These are phyloP conservation scores for Plasmodium ovale DNA, from an alignment of 169 alveolate species.

Conservation along the genomic window DNA sequence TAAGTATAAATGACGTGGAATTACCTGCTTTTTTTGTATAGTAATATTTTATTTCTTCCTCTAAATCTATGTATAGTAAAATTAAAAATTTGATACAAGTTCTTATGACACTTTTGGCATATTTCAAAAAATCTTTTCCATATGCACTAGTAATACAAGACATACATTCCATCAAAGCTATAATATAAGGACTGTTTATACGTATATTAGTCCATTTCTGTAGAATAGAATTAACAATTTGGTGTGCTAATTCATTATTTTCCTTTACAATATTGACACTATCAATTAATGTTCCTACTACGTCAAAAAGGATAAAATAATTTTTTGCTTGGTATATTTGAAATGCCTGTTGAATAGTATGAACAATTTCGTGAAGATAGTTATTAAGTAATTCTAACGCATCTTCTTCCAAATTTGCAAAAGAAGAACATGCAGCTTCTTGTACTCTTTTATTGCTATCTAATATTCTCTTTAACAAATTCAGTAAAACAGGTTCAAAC, in stretches of 20 bases:
- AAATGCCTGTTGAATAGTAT: slow-evolving; percentile 85
- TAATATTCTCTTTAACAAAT: slow-evolving; percentile 84
- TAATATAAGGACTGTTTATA: slow-evolving; percentile 66
- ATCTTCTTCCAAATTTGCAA: slow-evolving; percentile 91
- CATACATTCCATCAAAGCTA: slow-evolving; percentile 76
- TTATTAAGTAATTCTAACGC: slow-evolving; percentile 83
- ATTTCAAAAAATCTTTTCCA: slow-evolving; percentile 74
- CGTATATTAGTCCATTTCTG: slow-evolving; percentile 57
- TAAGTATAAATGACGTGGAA: slow-evolving; percentile 41
- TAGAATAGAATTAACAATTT: slow-evolving; percentile 65
- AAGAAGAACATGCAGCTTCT: slow-evolving; percentile 95
- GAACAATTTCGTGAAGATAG: slow-evolving; percentile 82
- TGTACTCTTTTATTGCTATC: slow-evolving; percentile 94
- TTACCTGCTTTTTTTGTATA: slow-evolving; percentile 36
- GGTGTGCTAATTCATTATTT: slow-evolving; percentile 65
- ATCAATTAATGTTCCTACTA: slow-evolving; percentile 87
- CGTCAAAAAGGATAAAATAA: slow-evolving; percentile 88
- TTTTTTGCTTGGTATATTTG: slow-evolving; percentile 86
- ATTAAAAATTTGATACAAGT: slow-evolving; percentile 70
- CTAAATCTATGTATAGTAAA: slow-evolving; percentile 72
- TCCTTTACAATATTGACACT: slow-evolving; percentile 77
- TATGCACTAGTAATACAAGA: slow-evolving; percentile 76
- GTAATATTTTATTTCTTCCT: slow-evolving; percentile 73
- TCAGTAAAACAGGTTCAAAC: slow-evolving; percentile 77
- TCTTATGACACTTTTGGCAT: slow-evolving; percentile 73